These are phyloP conservation scores for Spergularia marina DNA, from an alignment of 148 eudicot species.

Conservation along the genomic window DNA sequence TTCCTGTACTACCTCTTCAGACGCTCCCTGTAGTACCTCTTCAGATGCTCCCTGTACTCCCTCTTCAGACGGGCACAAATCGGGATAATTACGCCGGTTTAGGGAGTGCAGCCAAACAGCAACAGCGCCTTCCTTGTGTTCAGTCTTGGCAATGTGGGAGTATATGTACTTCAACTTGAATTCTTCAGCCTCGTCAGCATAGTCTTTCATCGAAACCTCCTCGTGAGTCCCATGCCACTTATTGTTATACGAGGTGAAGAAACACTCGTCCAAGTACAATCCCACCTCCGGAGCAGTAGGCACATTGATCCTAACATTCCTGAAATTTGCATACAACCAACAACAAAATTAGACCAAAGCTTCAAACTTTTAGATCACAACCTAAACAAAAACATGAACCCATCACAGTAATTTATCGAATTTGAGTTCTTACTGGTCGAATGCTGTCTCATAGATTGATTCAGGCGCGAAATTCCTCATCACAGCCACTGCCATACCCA, in stretches of 20 bases:
- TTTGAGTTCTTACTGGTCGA: conserved; percentile 48
- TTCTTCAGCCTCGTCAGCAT: conserved; percentile 70
- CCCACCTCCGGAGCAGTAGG: conserved; percentile 98
- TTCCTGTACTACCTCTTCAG: neutral
- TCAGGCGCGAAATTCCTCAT: conserved; percentile 76
- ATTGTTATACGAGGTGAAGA: conserved; percentile 81
- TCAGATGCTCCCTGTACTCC: conserved; percentile 7
- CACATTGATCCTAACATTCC: conserved; percentile 66
- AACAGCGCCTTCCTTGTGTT: conserved; percentile 69
- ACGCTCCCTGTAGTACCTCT: conserved; percentile 7
- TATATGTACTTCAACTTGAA: conserved; percentile 78
- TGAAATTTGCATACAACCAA: conserved; percentile 25
- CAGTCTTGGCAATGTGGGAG: conserved; percentile 73
- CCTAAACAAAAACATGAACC: neutral
- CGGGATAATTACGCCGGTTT: conserved; percentile 76
- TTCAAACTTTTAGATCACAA: no score
- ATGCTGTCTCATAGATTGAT: conserved; percentile 59
- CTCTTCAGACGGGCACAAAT: conserved; percentile 33
- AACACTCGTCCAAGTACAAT: conserved; percentile 82
- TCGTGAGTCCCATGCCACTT: conserved; percentile 74
- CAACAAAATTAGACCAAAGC: neutral
- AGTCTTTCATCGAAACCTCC: conserved; percentile 77
- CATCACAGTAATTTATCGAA: neutral
- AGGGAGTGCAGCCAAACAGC: conserved; percentile 89
- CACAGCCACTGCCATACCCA: conserved; percentile 82